phyloP scores from a whole-genome alignment of 495 filamentous ascomycete genomes.

The Podospora sp. region DNA sequence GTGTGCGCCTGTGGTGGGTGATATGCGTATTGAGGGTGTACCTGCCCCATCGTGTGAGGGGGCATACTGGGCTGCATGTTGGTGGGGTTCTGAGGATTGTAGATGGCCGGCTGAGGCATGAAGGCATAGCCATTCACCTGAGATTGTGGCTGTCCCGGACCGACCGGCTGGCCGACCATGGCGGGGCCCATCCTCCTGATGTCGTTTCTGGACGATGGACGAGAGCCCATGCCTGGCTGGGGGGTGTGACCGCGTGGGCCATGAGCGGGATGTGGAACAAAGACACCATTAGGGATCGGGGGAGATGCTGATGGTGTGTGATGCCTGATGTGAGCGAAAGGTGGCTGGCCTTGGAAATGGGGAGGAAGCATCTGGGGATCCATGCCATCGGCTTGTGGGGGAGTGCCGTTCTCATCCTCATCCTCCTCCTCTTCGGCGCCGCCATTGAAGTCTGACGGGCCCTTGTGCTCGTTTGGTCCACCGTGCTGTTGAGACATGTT shows the following conservation, averaged over 20 bases:
- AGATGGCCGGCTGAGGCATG: constrained; percentile 83
- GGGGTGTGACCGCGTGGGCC: constrained; percentile 74
- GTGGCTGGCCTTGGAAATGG: constrained; percentile 73
- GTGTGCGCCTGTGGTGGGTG: constrained; percentile 38
- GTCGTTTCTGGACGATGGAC: constrained; percentile 82
- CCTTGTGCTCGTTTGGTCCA: constrained; percentile 92
- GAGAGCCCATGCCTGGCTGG: constrained; percentile 72
- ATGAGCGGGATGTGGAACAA: constrained; percentile 48
- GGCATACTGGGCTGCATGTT: constrained; percentile 50
- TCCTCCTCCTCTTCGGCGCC: constrained; percentile 85
- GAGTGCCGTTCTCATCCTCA: constrained; percentile 80
- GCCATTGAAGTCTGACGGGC: constrained; percentile 86
- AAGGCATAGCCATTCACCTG: constrained; percentile 78
- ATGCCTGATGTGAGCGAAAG: constrained; percentile 76
- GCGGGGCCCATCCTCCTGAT: constrained; percentile 72
- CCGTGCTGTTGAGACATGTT: constrained; percentile 67
- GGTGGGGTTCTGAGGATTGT: constrained; percentile 68
- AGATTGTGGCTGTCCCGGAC: constrained; percentile 59
- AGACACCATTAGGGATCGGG: constrained; percentile 81
- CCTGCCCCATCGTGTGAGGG: constrained; percentile 49
- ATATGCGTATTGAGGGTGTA: constrained; percentile 57
- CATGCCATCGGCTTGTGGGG: constrained; percentile 58
- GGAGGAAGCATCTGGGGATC: constrained; percentile 66
- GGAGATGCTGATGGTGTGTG: constrained; percentile 85
- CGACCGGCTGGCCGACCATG: constrained; percentile 65